These are phyloP conservation scores for Ustilaginoidea virens DNA, from an alignment of 2,329 filamentous ascomycete species.

Conservation along the genomic window DNA sequence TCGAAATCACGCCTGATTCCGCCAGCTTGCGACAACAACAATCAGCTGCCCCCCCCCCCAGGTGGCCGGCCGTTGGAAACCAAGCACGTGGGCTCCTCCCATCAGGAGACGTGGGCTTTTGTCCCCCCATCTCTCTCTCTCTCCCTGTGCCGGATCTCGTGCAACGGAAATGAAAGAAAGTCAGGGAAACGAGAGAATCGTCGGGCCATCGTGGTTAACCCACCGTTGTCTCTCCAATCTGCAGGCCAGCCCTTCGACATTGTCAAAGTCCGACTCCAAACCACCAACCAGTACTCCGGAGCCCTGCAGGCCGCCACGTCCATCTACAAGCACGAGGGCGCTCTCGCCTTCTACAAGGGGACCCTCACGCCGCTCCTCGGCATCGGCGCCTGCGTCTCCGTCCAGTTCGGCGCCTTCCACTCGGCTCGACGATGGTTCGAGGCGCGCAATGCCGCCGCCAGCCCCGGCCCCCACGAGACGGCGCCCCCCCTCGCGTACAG, in stretches of 20 bases:
- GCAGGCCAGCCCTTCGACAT: slow-evolving; percentile 72
- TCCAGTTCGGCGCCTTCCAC: slow-evolving; percentile 97
- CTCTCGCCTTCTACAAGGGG: slow-evolving; percentile 94
- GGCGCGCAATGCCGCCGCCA: slow-evolving; percentile 47
- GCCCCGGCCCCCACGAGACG: slow-evolving; percentile 34
- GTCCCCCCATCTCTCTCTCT: too few relatives aligned
- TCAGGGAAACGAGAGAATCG: not conserved
- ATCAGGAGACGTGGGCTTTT: too few relatives aligned
- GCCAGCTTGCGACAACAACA: too few relatives aligned
- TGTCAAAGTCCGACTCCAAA: slow-evolving; percentile 94
- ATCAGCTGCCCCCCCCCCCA: too few relatives aligned
- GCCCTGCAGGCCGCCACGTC: slow-evolving; percentile 67
- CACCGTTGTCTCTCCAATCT: too few relatives aligned
- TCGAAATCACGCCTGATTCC: too few relatives aligned
- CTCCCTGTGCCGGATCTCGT: too few relatives aligned
- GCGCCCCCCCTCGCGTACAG: slow-evolving; percentile 49
- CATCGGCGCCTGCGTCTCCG: slow-evolving; percentile 93
- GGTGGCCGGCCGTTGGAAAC: too few relatives aligned
- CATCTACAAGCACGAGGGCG: slow-evolving; percentile 79
- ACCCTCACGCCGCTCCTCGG: slow-evolving; percentile 88
- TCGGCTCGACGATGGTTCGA: slow-evolving; percentile 79
- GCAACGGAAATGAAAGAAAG: not conserved
- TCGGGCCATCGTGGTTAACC: not conserved
- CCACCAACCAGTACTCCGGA: slow-evolving; percentile 62
- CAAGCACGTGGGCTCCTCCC: too few relatives aligned